Percentiles rank a stretch among this genome's conserved stretches.
phyloP scores from a whole-genome alignment of 1,284 basidiomycete species.

The Rhodotorula sp. region DNA sequence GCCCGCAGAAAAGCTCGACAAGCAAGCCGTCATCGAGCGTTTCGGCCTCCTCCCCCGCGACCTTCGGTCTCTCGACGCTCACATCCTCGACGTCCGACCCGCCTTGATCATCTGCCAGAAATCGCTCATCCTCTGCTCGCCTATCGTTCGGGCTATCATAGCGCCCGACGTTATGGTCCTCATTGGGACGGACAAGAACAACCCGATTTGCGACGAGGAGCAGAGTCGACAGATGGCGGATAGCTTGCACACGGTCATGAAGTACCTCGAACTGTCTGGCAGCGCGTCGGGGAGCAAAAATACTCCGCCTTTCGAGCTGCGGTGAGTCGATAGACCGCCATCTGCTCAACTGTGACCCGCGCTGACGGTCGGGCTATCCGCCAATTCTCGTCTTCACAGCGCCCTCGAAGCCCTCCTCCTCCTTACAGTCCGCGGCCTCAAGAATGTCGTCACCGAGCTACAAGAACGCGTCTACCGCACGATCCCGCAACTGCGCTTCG shows the following conservation, averaged over 20 bases:
- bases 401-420: slow-evolving; percentile 34
- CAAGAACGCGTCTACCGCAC: slow-evolving; percentile 30
- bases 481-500: slow-evolving; percentile 23
- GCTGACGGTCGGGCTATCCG: background rate
- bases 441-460: slow-evolving; percentile 19
- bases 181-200: slow-evolving; percentile 25
- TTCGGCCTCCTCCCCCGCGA: slow-evolving; percentile 33
- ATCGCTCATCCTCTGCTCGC: slow-evolving; percentile 29
- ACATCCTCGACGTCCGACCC: slow-evolving; percentile 37
- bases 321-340: slow-evolving; percentile 1
- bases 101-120: slow-evolving; percentile 21
- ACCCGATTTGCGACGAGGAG: slow-evolving; percentile 30
- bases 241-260: slow-evolving; percentile 22
- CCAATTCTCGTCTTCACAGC: background rate
- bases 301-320: slow-evolving; percentile 25
- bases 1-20: slow-evolving; percentile 56
- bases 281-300: slow-evolving; percentile 8
- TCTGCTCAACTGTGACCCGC: too few relatives aligned
- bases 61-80: slow-evolving; percentile 32
- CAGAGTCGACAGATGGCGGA: slow-evolving; percentile 15
- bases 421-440: slow-evolving; percentile 30
- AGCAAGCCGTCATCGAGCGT: slow-evolving; percentile 19
- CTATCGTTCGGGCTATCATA: slow-evolving; percentile 34
- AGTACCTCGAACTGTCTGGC: slow-evolving; percentile 20
- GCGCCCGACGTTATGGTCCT: slow-evolving; percentile 22